Evolutionary conservation across 2,329 filamentous ascomycete genomes (phyloP), one percentile per base, ranked within the genome.

Genomic region (Thielaviopsis musarum): DNA sequence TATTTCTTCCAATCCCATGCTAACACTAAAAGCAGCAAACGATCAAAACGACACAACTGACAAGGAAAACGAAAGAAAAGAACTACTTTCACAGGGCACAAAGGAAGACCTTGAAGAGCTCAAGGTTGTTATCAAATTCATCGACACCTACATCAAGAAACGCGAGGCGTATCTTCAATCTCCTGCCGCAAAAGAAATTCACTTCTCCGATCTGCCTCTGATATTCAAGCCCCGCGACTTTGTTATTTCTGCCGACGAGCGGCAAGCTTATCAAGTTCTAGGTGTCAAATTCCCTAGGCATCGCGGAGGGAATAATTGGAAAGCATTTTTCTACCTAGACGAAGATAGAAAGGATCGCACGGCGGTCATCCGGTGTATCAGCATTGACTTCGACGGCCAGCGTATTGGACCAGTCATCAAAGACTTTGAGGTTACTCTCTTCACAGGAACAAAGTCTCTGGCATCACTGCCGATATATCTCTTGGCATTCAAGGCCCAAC

Each of bases 301-400:
- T 61, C 54, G 52, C 21, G 54, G 48, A 13, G 19, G 5, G 1
- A 4, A 26, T 5, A 3, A 17, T 2, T 59, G 13, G 52, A 54
- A 41, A 24, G 52, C 48, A 45, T 38, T 15, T 15, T 52, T 19
- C 21, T 52, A 52, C 21, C 56, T 12, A 12, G 54, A 15, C 58
- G 52, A 15, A 26, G 56, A 3, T 26, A 59, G 51, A 56, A 60
- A 21, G 52, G 58, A 15, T 34, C 38, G 1, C 28, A 54, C 5
- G 52, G 65, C 10, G 52, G 55, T 0, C 41, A 66, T 0, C 17
- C 61, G 26, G 5, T 66, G 66, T 57, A 64, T 67, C 15, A 65
- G 66, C 26, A 62, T 69, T 17, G 65, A 70, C 56, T 71, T 69
- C 56, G 67, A 71, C 38, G 70, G 69, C 0, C 64, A 64, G 3